Base-by-base conservation (phyloP, 306 rosid genomes). In the Bauhinia variegata region DNA sequence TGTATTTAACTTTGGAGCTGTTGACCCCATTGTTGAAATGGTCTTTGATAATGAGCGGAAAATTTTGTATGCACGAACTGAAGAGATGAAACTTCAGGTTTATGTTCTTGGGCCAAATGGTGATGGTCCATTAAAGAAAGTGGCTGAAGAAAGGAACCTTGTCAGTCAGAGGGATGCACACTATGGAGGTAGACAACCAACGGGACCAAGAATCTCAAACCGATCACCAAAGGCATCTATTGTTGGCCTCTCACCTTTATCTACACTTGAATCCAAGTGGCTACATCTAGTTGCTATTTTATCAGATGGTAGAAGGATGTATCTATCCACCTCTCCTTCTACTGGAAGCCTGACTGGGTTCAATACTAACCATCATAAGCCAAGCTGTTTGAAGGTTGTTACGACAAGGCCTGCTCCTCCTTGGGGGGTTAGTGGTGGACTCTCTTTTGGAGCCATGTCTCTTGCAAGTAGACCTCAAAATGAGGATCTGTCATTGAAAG, bases 341-440 rank as follows among this genome's bases (percentile, higher is more conserved):
- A 86, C 87, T 63, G 96, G 97, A 73, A 86, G 80, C 81, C 61
- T 88, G 79, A 80, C 83, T 65, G 95, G 90, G 54, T 93, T 89
- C 76, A 86, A 75, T 82, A 70, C 80, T 32, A 83, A 75, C 69
- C 93, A 71, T 74, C 85, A 82, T 43, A 86, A 80, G 75, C 97
- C 97, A 51, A 88, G 86, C 73, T 88, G 96, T 77, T 81, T 93
- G 66, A 93, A 90, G 78, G 91, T 93, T 78, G 96, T 93, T 49
- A 77, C 99, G 23, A 89, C 97, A 0, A 86, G 98, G 82, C 98
- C 98, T 75, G 87, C 98, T 83, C 97, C 98, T 74, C 97, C 96
- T 39, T 77, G 91, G 82, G 97, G 97, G 44, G 88, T 86, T 49
- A 82, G 91, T 67, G 86, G 96, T 58, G 96, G 96, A 72, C 96